Conservation (phyloP, 1,139 yeast species). For the Scheffersomyces illinoinensis region DNA sequence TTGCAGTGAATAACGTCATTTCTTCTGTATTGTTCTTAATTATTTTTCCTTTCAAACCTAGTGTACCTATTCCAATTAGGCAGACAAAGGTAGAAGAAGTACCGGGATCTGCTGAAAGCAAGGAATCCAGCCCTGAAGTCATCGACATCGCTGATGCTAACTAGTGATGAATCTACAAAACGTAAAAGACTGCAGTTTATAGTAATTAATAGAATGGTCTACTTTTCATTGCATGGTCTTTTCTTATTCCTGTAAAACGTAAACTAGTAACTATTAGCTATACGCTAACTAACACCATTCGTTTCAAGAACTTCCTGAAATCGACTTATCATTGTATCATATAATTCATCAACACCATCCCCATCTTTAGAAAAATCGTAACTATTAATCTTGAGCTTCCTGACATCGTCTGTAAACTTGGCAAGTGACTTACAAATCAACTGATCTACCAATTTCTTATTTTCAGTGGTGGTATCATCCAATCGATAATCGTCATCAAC, state of each 20-base stretch:
- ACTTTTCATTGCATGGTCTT: not conserved
- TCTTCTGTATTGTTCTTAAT: slow-evolving; percentile 26
- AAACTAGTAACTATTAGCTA: no score
- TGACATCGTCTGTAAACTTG: slow-evolving; percentile 22
- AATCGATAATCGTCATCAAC: slow-evolving; percentile 6
- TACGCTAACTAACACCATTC: not conserved
- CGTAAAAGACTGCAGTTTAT: not conserved
- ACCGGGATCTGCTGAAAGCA: not conserved
- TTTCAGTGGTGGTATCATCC: not conserved
- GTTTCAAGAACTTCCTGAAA: slow-evolving; percentile 14
- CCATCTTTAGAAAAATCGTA: slow-evolving; percentile 19
- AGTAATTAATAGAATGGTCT: not conserved
- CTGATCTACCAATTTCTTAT: slow-evolving; percentile 4
- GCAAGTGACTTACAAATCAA: slow-evolving; percentile 13
- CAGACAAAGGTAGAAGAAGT: slow-evolving; percentile 1
- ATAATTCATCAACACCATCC: slow-evolving; percentile 17
- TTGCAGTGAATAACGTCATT: slow-evolving; percentile 35
- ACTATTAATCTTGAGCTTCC: slow-evolving; percentile 18
- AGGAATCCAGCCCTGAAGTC: not conserved
- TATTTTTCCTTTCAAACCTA: slow-evolving; percentile 27
- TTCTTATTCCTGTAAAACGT: not conserved
- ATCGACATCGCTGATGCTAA: not conserved
- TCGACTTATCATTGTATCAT: slow-evolving; percentile 23
- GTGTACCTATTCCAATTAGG: slow-evolving; percentile 3
- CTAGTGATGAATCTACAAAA: not conserved